Base-by-base conservation (phyloP, 1,284 basidiomycete genomes). In the Ustanciosporium gigantosporum region DNA sequence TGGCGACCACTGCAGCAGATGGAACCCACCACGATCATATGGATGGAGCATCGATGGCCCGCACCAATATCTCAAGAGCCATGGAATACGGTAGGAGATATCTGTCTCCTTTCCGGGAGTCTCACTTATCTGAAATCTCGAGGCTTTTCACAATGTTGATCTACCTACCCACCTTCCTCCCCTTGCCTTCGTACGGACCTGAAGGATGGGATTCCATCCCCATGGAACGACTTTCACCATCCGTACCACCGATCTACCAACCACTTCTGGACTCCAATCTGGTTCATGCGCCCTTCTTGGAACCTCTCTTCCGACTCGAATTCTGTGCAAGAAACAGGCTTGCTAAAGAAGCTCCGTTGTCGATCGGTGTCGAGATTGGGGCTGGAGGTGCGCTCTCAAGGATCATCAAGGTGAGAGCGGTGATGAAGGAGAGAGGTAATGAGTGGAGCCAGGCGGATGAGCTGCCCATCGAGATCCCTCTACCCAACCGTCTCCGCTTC, bases 371-470 rank as follows among this genome's bases (percentile, higher is more conserved):
- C 0, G 90, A 93, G 71, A 87, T 96, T 40, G 93, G 93, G 2
- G 90, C 89, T 0, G 88, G 90, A 5, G 90, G 91, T 0, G 91
- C 91, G 1, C 79, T 96, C 46, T 87, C 87, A 11, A 84, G 87
- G 57, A 93, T 95, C 51, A 90, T 94, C 81, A 95, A 94, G 79
- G 91, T 90, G 7, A 84, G 89, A 58, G 88, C 88, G 61, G 87
- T 96, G 24, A 91, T 96, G 88, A 86, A 90, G 64, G 89, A 93
- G 71, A 82, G 88, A 60, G 91, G 91, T 76, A 89, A 87, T 70
- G 91, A 90, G 81, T 88, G 90, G 93, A 87, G 86, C 79, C 85
- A 91, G 79, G 85, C 85, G 3, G 87, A 91, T 60, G 93, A 97
- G 78, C 80, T 96, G 34, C 92, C 92, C 4, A 91, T 97, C 75